phyloP scores from a whole-genome alignment of 192 early-diverging fungal species.

The Entophlyctis helioformis region DNA sequence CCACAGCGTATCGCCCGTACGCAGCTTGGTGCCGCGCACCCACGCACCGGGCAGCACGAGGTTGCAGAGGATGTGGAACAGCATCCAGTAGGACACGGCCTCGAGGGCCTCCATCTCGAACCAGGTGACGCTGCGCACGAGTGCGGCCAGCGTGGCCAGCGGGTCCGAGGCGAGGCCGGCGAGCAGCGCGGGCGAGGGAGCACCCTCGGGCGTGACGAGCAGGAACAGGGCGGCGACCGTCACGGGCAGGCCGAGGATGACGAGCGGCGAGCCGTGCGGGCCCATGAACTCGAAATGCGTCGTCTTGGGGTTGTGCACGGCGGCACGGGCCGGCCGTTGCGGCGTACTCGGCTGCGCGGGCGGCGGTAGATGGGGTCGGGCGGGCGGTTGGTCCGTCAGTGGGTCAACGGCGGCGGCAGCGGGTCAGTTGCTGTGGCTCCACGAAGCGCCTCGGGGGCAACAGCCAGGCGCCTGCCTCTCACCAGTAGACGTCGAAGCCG shows the following conservation, averaged over 20 bases:
- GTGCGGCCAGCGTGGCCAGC: not conserved
- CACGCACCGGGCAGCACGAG: constrained; percentile 55
- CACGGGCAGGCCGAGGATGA: constrained; percentile 11
- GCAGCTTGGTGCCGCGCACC: constrained; percentile 54
- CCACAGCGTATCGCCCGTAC: constrained; percentile 55
- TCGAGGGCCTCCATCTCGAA: not conserved
- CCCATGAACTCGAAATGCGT: constrained; percentile 75
- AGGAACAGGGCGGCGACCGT: constrained; percentile 4
- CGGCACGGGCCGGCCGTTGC: too few relatives aligned
- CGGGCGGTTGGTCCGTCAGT: too few relatives aligned
- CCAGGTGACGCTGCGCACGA: not conserved
- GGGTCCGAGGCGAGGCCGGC: too few relatives aligned
- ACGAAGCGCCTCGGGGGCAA: too few relatives aligned
- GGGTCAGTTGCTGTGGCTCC: too few relatives aligned
- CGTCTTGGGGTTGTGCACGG: too few relatives aligned
- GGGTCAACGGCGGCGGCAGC: too few relatives aligned
- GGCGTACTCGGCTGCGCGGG: too few relatives aligned
- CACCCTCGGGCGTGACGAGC: constrained; percentile 9
- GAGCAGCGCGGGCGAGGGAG: constrained; percentile 11
- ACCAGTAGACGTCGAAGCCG: too few relatives aligned
- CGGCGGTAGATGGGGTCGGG: too few relatives aligned
- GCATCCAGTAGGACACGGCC: constrained; percentile 38
- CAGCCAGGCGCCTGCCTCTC: too few relatives aligned
- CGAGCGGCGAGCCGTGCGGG: constrained; percentile 15
- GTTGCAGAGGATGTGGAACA: constrained; percentile 53